These are phyloP conservation scores for Spirogloea muscicola DNA, from an alignment of 139 green algal species.

Conservation along the genomic window DNA sequence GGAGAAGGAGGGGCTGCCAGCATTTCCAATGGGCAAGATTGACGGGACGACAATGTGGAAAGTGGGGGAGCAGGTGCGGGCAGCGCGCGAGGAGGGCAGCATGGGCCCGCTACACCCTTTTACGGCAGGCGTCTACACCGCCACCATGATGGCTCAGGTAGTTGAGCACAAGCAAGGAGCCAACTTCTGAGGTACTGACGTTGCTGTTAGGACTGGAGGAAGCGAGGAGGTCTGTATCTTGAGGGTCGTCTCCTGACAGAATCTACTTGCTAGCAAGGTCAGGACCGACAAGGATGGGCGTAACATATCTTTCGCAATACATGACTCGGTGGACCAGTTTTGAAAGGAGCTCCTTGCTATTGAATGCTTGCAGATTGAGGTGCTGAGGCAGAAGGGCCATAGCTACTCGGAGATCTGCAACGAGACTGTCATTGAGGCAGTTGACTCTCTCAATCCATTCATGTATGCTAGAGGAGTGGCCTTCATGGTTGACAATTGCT, in stretches of 20 bases:
- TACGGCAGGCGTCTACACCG: constrained; percentile 95
- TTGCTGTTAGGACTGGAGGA: no score
- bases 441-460: constrained; percentile 99
- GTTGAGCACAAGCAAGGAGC: no score
- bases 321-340: no score
- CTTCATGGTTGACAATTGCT: constrained; percentile 99
- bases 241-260: no score
- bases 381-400: constrained; percentile 89
- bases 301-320: no score
- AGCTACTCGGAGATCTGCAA: constrained; percentile 99
- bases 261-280: no score
- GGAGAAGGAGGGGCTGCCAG: constrained; percentile 47
- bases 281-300: no score
- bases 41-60: constrained; percentile 98
- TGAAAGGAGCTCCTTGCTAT: not conserved
- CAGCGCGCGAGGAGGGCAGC: constrained; percentile 53
- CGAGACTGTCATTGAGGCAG: constrained; percentile 96
- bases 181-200: no score
- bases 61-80: constrained; percentile 84
- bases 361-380: constrained; percentile 61
- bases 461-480: constrained; percentile 98
- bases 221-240: no score
- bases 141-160: constrained; percentile 96
- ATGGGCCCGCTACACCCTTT: constrained; percentile 95
- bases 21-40: constrained; percentile 99